phyloP scores from a whole-genome alignment of 148 eudicot species.

The Cornus florida region DNA sequence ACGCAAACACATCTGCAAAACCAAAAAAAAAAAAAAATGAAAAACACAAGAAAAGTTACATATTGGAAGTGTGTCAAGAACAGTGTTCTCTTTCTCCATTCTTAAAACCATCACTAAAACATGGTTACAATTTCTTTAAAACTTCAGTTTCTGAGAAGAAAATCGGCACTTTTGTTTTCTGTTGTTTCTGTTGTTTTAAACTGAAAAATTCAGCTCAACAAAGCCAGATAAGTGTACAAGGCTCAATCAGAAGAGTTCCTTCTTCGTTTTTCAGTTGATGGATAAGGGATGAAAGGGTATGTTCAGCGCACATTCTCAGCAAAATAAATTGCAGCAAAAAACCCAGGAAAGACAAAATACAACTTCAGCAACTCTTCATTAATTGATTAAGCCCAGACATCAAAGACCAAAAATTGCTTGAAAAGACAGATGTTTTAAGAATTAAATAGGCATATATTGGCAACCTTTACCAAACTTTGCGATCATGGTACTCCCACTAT shows the following conservation, averaged over 20 bases:
- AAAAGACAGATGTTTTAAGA: not conserved
- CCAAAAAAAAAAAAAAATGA: not conserved
- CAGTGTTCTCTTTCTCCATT: not conserved
- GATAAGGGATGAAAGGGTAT: no score
- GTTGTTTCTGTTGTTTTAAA: not conserved
- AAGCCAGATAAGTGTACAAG: not conserved
- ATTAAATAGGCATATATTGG: not conserved
- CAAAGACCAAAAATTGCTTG: not conserved
- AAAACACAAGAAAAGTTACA: no score
- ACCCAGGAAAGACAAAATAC: not conserved
- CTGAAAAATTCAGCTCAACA: not conserved
- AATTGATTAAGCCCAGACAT: not conserved
- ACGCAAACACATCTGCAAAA: conserved; percentile 51
- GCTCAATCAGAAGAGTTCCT: not conserved
- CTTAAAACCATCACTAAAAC: not conserved
- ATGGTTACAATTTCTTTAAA: not conserved
- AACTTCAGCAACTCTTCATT: not conserved
- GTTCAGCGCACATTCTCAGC: no score
- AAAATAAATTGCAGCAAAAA: not conserved
- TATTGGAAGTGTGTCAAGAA: not conserved
- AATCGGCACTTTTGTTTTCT: not conserved
- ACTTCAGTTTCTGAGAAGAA: not conserved
- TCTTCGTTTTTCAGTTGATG: no score
- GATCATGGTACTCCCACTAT: no score
- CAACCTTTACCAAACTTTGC: no score